phyloP scores from a whole-genome alignment of 2,329 filamentous ascomycete genomes.

The Trichocomaceae sp. region DNA sequence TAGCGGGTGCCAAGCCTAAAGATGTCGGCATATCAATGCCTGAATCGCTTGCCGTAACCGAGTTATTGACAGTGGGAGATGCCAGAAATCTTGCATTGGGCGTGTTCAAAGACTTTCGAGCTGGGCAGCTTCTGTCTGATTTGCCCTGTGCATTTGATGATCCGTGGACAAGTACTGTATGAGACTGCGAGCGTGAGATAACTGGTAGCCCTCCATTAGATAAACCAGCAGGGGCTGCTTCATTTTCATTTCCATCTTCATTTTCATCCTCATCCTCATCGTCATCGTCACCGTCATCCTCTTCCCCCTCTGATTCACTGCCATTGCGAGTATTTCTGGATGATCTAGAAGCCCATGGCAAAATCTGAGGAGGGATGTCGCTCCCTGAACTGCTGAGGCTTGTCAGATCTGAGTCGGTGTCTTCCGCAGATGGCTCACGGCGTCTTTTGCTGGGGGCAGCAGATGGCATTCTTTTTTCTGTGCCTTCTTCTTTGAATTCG shows the following conservation, averaged over 20 bases:
- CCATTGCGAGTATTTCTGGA: no score
- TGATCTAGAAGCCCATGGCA: background rate
- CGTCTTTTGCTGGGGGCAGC: background rate
- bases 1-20: background rate
- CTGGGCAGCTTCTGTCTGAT: background rate
- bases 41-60: conserved; percentile 1
- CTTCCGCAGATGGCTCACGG: background rate
- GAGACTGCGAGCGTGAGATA: background rate
- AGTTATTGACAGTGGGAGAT: background rate
- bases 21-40: conserved; percentile 1
- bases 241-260: background rate
- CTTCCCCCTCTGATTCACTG: no score
- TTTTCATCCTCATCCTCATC: background rate
- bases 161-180: background rate
- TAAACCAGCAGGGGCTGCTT: background rate
- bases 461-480: background rate
- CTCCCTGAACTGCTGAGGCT: background rate
- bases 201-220: conserved; percentile 1
- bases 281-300: no score
- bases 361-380: background rate
- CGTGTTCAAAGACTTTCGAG: background rate
- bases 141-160: background rate
- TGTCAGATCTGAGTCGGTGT: background rate
- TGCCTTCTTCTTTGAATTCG: background rate
- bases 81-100: background rate